Evolutionary conservation across 169 alveolate species (phyloP).

Genomic region (Cryptosporidium canis): DNA sequence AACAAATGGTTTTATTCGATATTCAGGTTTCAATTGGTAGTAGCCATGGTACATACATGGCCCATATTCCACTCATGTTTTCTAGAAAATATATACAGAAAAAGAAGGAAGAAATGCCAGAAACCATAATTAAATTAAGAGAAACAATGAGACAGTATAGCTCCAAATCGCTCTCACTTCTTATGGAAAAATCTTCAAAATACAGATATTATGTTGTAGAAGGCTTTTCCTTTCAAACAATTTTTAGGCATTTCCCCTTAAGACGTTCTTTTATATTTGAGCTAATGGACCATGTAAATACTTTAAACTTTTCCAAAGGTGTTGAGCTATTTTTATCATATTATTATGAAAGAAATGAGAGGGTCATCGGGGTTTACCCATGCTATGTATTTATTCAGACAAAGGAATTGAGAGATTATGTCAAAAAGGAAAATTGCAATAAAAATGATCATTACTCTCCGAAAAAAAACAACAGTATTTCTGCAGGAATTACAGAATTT

Average conservation of each 20-base stretch:
- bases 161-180: conserved; percentile 1
- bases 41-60: conserved; percentile 57
- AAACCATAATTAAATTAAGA: conserved; percentile 26
- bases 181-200: conserved; percentile 55
- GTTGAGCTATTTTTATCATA: conserved; percentile 47
- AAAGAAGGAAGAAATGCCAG: conserved; percentile 53
- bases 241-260: conserved; percentile 53
- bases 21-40: conserved; percentile 64
- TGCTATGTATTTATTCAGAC: conserved; percentile 55
- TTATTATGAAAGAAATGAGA: conserved; percentile 53
- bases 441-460: neutral
- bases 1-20: conserved; percentile 45
- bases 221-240: conserved; percentile 39
- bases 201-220: conserved; percentile 33
- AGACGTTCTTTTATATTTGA: conserved; percentile 68
- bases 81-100: neutral
- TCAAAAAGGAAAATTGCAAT: neutral
- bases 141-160: conserved; percentile 60
- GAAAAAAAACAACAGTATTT: neutral
- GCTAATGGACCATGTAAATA: conserved; percentile 47
- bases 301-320: conserved; percentile 34
- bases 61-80: conserved; percentile 61
- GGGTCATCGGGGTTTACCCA: conserved; percentile 52
- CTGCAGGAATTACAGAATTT: neutral
- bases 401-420: conserved; percentile 10